Evolutionary conservation across 1,284 basidiomycete species (phyloP).

Genomic region (Microbotryum saponariae): DNA sequence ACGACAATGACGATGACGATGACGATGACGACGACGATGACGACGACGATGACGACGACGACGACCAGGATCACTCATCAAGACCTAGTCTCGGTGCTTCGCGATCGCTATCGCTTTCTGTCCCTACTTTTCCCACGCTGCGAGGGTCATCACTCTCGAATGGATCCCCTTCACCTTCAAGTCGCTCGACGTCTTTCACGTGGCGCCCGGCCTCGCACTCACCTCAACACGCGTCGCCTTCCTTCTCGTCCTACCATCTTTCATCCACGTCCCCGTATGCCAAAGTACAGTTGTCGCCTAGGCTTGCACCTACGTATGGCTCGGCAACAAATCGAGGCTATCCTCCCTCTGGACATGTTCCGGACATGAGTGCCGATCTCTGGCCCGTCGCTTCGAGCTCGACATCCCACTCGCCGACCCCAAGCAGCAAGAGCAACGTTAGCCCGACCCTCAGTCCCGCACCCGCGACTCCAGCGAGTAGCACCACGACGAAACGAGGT

Average conservation of each 20-base stretch:
- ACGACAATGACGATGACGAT: not conserved
- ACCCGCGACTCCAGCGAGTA: not conserved
- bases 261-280: constrained; percentile 4
- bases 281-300: constrained; percentile 30
- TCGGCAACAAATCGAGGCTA: not conserved
- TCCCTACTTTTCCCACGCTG: constrained; percentile 20
- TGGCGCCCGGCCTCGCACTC: constrained; percentile 15
- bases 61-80: not conserved
- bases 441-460: not conserved
- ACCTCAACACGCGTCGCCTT: constrained; percentile 9
- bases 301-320: constrained; percentile 28
- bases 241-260: constrained; percentile 10
- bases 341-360: constrained; percentile 5
- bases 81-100: constrained; percentile 1
- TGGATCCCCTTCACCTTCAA: constrained; percentile 9
- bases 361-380: constrained; percentile 21
- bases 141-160: constrained; percentile 14
- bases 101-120: constrained; percentile 9
- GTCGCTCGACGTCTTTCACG: constrained; percentile 6
- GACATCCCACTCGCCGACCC: not conserved
- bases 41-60: constrained; percentile 1
- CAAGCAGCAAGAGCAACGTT: not conserved
- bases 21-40: constrained; percentile 1
- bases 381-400: constrained; percentile 16
- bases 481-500: not conserved